Evolutionary conservation across 495 filamentous ascomycete species (phyloP), one percentile per base, ranked within the genome.

Genomic region (Lasiosphaeriaceae sp.): DNA sequence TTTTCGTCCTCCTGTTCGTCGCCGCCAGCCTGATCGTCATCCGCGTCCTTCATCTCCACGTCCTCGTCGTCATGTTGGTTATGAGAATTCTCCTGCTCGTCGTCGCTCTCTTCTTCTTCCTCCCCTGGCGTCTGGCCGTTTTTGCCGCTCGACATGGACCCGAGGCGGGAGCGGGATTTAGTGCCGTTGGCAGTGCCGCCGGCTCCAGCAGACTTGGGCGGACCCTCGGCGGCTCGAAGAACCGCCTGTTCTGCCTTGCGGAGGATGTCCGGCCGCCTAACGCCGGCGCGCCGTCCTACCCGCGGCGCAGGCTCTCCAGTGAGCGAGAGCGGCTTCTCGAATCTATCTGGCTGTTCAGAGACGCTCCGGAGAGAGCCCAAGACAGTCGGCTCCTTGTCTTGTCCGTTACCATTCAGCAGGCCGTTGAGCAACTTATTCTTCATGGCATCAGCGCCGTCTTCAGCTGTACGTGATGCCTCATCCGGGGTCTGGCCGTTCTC

Each of bases 391-490:
- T 66, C 58, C 19, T 54, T 64, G 54, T 69, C 65, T 9, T 31
- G 26, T 31, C 26, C 26, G 45, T 68, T 62, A 55, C 64, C 55
- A 53, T 64, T 56, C 58, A 71, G 60, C 11, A 87, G 71, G 52
- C 82, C 80, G 56, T 85, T 80, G 29, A 87, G 74, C 51, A 62
- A 80, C 82, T 86, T 58, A 60, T 59, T 17, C 62, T 67, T 31
- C 26, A 31, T 62, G 55, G 60, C 41, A 31, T 54, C 52, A 35
- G 54, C 52, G 56, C 26, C 26, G 9, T 31, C 34, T 3, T 57
- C 47, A 21, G 37, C 52, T 48, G 39, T 37, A 22, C 37, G 35
- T 12, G 55, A 52, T 2, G 49, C 50, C 37, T 53, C 60, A 12
- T 64, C 63, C 12, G 44, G 56, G 2, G 39, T 29, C 19, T 43